These are phyloP conservation scores for Tetrapisispora iriomotensis DNA, from an alignment of 805 yeast species.

Conservation along the genomic window DNA sequence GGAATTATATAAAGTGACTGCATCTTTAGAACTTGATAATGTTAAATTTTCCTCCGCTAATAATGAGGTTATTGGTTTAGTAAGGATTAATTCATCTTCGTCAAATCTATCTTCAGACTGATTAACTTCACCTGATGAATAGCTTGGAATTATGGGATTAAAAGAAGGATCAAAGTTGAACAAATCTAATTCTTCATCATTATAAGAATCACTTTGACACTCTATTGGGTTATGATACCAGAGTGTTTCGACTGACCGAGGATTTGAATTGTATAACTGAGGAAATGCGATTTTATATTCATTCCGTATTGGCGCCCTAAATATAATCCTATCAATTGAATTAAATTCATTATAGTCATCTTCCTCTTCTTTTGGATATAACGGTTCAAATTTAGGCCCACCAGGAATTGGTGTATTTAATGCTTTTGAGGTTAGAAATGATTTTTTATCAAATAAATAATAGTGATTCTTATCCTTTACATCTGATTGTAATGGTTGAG, in stretches of 20 bases:
- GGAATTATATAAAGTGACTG: constrained; percentile 66
- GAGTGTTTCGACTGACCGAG: constrained; percentile 50
- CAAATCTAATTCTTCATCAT: constrained; percentile 42
- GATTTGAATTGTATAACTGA: constrained; percentile 67
- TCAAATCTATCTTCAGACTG: no score
- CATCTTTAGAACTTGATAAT: constrained; percentile 41
- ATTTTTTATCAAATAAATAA: constrained; percentile 65
- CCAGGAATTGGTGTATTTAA: constrained; percentile 82
- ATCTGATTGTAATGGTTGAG: constrained; percentile 63
- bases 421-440: constrained; percentile 87
- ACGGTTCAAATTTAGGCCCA: constrained; percentile 92
- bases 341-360: constrained; percentile 88
- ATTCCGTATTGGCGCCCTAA: constrained; percentile 64
- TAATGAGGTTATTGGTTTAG: constrained; percentile 41
- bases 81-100: constrained; percentile 34
- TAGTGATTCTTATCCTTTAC: constrained; percentile 47
- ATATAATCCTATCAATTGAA: constrained; percentile 76
- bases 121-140: no score
- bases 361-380: constrained; percentile 54
- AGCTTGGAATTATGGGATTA: constrained; percentile 48
- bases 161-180: constrained; percentile 46
- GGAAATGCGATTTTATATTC: constrained; percentile 88
- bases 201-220: constrained; percentile 36
- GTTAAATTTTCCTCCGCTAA: constrained; percentile 37
- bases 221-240: constrained; percentile 57